A percentile compares a stretch with the other conserved stretches of the same genome.
Conservation (phyloP, 306 rosid species). For the Rosa chinensis region DNA sequence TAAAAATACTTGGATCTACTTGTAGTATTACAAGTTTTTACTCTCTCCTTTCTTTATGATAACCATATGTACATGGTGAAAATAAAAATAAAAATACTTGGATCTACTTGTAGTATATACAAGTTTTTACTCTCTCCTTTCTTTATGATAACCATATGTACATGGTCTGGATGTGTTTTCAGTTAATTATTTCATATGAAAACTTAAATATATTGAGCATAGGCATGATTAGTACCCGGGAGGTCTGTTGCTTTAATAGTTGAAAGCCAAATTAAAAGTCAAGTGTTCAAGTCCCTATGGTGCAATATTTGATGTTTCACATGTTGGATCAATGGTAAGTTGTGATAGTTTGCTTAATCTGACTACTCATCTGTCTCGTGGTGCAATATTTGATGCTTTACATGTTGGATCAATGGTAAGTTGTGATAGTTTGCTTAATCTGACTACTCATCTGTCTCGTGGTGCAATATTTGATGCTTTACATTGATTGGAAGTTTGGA, state of each 20-base stretch:
- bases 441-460: not conserved
- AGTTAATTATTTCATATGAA: not conserved
- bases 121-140: not conserved
- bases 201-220: not conserved
- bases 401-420: no score
- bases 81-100: not conserved
- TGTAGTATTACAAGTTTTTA: not conserved
- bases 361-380: not conserved
- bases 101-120: not conserved
- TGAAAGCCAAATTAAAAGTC: not conserved
- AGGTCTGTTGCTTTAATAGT: not conserved
- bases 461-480: not conserved
- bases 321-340: no score
- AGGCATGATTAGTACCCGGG: not conserved
- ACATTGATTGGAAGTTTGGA: not conserved
- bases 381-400: not conserved
- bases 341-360: not conserved
- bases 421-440: not conserved
- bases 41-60: not conserved
- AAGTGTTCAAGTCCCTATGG: not conserved
- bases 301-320: no score
- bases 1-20: not conserved
- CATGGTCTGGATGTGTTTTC: conserved; percentile 4
- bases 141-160: not conserved
- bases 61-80: not conserved